A percentile compares a stretch with the other conserved stretches of the same genome.
phyloP scores from a whole-genome alignment of 2,329 filamentous ascomycete species.

The Diaporthe helianthi region DNA sequence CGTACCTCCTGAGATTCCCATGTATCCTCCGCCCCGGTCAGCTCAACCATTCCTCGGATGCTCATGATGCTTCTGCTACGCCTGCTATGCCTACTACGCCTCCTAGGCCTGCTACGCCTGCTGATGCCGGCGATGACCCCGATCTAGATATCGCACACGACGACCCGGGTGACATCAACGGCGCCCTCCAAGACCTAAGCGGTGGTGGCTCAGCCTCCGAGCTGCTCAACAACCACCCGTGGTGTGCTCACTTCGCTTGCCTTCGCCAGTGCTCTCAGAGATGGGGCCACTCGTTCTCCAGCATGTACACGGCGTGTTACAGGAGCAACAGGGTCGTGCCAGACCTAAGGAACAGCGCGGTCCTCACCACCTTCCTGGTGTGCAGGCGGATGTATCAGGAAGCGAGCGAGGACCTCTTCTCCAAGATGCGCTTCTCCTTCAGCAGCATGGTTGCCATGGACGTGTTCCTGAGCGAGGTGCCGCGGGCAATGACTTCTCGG shows the following conservation, averaged over 20 bases:
- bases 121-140: background rate
- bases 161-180: constrained; percentile 27
- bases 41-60: background rate
- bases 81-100: too few relatives aligned
- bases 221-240: background rate
- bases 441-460: background rate
- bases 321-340: background rate
- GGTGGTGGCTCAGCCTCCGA: background rate
- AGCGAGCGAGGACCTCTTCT: constrained; percentile 13
- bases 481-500: background rate
- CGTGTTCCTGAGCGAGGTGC: background rate
- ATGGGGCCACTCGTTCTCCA: background rate
- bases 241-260: constrained; percentile 21
- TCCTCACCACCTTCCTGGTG: constrained; percentile 7
- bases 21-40: constrained; percentile 7
- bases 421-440: constrained; percentile 16
- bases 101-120: too few relatives aligned
- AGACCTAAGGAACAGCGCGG: background rate
- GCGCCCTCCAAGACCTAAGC: constrained; percentile 8
- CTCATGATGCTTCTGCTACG: too few relatives aligned
- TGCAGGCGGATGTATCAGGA: constrained; percentile 20
- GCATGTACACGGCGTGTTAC: background rate
- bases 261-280: background rate
- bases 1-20: constrained; percentile 13
- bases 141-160: background rate